Evolutionary conservation across 23 red algal species (phyloP).

Genomic region (Rhodosorus marinus): DNA sequence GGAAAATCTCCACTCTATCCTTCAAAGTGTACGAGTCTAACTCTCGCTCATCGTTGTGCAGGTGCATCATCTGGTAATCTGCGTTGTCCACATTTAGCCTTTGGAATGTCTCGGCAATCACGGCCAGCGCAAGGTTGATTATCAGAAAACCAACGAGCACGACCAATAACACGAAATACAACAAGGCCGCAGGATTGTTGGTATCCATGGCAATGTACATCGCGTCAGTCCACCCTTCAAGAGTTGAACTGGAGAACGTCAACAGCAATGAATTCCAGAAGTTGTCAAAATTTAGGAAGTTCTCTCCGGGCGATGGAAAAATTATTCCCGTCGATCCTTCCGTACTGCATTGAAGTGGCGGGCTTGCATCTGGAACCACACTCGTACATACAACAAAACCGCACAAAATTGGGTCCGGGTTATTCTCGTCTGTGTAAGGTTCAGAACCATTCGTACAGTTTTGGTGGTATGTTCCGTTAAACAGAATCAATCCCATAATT

Average conservation of each 20-base stretch:
- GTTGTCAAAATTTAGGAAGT: not conserved
- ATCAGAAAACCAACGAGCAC: not conserved
- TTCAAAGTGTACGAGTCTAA: too few relatives aligned
- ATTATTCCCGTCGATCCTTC: not conserved
- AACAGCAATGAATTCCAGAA: not conserved
- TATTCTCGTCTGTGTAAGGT: not conserved
- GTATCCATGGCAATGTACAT: not conserved
- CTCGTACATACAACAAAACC: not conserved
- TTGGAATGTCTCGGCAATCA: not conserved
- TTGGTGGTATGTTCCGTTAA: not conserved
- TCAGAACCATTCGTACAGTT: not conserved
- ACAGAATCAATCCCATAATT: not conserved
- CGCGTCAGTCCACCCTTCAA: not conserved
- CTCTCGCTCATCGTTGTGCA: too few relatives aligned
- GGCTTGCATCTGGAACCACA: too few relatives aligned
- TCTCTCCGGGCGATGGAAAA: not conserved
- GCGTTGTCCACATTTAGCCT: too few relatives aligned
- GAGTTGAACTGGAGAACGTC: not conserved
- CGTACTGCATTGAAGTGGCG: not conserved
- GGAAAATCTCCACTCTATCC: too few relatives aligned
- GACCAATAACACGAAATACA: not conserved
- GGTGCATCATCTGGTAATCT: too few relatives aligned
- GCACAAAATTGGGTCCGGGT: not conserved
- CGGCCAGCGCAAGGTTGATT: not conserved
- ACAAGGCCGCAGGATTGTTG: not conserved